Conservation (phyloP, 2,329 filamentous ascomycete genomes). For the Aaosphaeria arxii region DNA sequence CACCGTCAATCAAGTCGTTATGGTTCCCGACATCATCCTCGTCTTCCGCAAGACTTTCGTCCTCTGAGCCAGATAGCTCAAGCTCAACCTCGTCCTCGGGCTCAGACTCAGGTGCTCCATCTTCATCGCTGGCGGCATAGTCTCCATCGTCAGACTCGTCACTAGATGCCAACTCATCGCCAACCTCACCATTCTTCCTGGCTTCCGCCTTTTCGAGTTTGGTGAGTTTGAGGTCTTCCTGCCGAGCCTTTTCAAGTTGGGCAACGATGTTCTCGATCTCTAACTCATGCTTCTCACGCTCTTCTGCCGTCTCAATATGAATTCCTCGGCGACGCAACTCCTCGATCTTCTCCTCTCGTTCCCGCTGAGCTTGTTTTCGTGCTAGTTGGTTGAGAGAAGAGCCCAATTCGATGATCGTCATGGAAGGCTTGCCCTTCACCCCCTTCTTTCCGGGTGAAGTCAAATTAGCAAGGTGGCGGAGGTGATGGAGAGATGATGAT, state of each 20-base stretch:
- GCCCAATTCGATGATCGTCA: constrained; percentile 70
- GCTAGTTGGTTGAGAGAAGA: constrained; percentile 67
- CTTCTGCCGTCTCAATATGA: constrained; percentile 78
- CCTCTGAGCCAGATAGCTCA: constrained; percentile 45
- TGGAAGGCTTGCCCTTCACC: constrained; percentile 47
- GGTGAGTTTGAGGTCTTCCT: constrained; percentile 76
- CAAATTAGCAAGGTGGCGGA: constrained; percentile 74
- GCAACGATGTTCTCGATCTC: constrained; percentile 74
- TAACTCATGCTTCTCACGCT: constrained; percentile 76
- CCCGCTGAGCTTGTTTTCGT: constrained; percentile 73
- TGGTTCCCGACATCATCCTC: constrained; percentile 29
- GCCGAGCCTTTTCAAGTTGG: constrained; percentile 73
- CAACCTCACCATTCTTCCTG: constrained; percentile 56
- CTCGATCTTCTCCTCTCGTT: constrained; percentile 74
- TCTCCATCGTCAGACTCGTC: constrained; percentile 58
- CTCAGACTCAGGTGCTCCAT: constrained; percentile 40
- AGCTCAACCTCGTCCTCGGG: constrained; percentile 38
- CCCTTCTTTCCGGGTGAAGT: constrained; percentile 57
- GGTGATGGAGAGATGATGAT: constrained; percentile 59
- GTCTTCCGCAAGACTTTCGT: constrained; percentile 35
- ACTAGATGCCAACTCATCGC: constrained; percentile 45
- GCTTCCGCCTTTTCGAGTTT: constrained; percentile 71
- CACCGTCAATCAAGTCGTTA: constrained; percentile 37
- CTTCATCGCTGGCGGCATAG: constrained; percentile 45
- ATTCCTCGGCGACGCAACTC: constrained; percentile 77